A percentile compares a stretch with the other conserved stretches of the same genome.
phyloP scores from a whole-genome alignment of 23 red algal species.

The Gracilaria domingensis region DNA sequence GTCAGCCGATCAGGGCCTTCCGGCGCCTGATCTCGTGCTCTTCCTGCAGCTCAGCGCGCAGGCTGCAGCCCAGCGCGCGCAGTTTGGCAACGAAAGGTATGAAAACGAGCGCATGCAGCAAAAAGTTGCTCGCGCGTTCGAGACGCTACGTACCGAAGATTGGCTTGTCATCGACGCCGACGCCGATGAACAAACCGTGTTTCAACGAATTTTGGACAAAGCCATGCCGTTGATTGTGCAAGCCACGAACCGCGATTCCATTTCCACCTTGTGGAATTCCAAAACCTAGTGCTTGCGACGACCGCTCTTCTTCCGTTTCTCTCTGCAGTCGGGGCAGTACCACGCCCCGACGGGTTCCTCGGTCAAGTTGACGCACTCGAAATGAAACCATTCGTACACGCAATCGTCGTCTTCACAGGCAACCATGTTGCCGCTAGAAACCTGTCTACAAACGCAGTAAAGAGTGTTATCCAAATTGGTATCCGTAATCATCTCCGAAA shows the following conservation, averaged over 20 bases:
- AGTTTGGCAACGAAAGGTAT: constrained; percentile 86
- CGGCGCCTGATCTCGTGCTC: constrained; percentile 84
- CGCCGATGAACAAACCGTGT: constrained; percentile 43
- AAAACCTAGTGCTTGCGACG: constrained; percentile 12
- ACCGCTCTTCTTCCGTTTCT: constrained; percentile 3
- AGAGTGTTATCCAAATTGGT: neutral
- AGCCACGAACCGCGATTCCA: neutral
- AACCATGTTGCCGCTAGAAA: constrained; percentile 94
- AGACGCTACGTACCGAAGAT: constrained; percentile 17
- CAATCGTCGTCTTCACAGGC: constrained; percentile 96
- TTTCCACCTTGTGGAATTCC: constrained; percentile 9
- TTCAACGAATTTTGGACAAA: constrained; percentile 31
- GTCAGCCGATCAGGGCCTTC: constrained; percentile 77
- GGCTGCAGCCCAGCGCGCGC: constrained; percentile 41
- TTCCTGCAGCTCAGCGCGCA: constrained; percentile 59
- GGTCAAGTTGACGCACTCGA: constrained; percentile 90
- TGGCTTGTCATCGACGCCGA: constrained; percentile 63
- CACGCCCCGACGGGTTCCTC: constrained; percentile 81
- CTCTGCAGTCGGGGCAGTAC: constrained; percentile 88
- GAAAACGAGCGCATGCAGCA: constrained; percentile 76
- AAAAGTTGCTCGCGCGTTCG: constrained; percentile 60
- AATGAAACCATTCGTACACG: constrained; percentile 98
- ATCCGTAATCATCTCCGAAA: neutral
- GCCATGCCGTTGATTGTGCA: constrained; percentile 33
- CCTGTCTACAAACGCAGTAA: constrained; percentile 83